A percentile compares a stretch with the other conserved stretches of the same genome.
These are phyloP conservation scores for Rosa lucieae DNA, from an alignment of 306 rosid species.

Conservation along the genomic window DNA sequence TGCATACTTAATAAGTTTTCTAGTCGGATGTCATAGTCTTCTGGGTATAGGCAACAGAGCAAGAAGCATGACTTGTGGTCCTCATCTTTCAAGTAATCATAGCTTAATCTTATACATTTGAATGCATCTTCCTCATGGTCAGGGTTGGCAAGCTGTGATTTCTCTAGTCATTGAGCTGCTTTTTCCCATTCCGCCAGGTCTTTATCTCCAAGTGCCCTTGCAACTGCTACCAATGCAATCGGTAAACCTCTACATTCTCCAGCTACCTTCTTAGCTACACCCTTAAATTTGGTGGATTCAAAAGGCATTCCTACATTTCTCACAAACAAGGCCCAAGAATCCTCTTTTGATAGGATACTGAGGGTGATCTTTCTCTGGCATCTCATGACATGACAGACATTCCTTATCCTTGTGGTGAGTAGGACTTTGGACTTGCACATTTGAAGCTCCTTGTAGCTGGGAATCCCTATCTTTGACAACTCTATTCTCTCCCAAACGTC, in stretches of 20 bases:
- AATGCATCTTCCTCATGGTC: not conserved
- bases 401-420: too few relatives aligned
- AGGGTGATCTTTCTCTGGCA: too few relatives aligned
- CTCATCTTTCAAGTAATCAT: not conserved
- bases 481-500: too few relatives aligned
- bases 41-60: not conserved
- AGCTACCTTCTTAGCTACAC: not conserved
- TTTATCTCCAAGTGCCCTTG: not conserved
- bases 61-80: not conserved
- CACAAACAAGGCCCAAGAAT: too few relatives aligned
- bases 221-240: not conserved
- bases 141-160: not conserved
- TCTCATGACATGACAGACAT: too few relatives aligned
- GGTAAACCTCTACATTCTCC: not conserved
- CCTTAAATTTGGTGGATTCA: not conserved
- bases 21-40: too few relatives aligned
- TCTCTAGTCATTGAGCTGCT: not conserved
- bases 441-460: too few relatives aligned
- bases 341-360: too few relatives aligned
- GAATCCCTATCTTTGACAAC: too few relatives aligned
- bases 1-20: too few relatives aligned
- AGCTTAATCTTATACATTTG: not conserved
- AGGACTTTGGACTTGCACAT: too few relatives aligned
- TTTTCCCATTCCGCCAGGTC: not conserved
- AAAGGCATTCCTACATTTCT: too few relatives aligned